Evolutionary conservation across 2,329 filamentous ascomycete species (phyloP), one percentile per base, ranked within the genome.

Genomic region (Domatiomyces globalis): DNA sequence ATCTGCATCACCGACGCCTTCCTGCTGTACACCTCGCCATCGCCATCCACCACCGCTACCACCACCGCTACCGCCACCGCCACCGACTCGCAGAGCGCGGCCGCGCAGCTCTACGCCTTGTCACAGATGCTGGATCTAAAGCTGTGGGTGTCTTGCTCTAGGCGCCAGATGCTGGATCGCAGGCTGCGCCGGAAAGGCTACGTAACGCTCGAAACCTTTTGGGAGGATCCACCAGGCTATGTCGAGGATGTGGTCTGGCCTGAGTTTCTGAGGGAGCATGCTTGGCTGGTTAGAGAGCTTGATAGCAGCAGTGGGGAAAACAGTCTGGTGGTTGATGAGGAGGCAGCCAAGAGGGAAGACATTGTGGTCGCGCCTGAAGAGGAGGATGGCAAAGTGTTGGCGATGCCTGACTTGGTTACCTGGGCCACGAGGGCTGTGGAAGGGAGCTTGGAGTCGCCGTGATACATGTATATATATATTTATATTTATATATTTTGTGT

Each of bases 221-320:
- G 92, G 92, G 77, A 82, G 51, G 92, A 98, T 66, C 92, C 92
- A 0, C 87, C 87, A 0, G 89, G 87, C 0, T 98, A 96, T 65
- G 88, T 96, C 39, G 89, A 96, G 65, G 79, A 85, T 64, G 78
- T 98, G 50, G 92, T 98, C 4, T 98, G 92, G 92, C 90, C 90
- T 2, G 90, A 94, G 61, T 96, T 95, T 67, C 85, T 85, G 2
- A 73, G 77, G 49, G 80, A 87, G 61, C 89, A 96, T 69, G 72
- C 73, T 19, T 94, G 86, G 75, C 71, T 98, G 65, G 92, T 95
- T 63, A 68, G 81, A 57, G 69, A 71, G 6, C 83, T 79, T 0
- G 71, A 89, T 76, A 15, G 57, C 74, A 51, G 43, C 15, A 29
- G 27, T 27, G 46, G 15, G 15, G 42, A 27, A 10, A 46, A 5